Evolutionary conservation across 2,329 filamentous ascomycete species (phyloP).

Genomic region (Claviceps quebecensis): DNA sequence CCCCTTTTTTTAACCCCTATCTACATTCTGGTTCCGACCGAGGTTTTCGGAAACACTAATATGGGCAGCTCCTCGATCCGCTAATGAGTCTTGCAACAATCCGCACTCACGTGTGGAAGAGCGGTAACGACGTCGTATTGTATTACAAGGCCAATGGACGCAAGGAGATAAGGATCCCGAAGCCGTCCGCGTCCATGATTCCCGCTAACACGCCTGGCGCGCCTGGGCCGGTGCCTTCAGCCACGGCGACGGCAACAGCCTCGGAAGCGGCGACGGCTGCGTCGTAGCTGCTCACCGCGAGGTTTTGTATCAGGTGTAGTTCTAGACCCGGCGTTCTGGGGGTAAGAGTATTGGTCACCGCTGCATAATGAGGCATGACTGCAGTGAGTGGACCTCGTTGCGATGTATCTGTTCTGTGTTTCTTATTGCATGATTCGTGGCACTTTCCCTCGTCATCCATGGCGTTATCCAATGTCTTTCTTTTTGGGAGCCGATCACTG

Average conservation of each 20-base stretch:
- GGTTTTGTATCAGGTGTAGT: too few species aligned
- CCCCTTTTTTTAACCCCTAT: too few species aligned
- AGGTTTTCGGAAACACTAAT: too few species aligned
- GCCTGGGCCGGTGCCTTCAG: constrained; percentile 6
- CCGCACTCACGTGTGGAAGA: constrained; percentile 85
- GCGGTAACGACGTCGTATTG: constrained; percentile 80
- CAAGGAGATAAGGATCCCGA: constrained; percentile 36
- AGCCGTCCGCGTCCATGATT: constrained; percentile 6
- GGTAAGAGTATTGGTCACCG: background rate
- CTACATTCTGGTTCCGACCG: too few species aligned
- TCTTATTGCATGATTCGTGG: background rate
- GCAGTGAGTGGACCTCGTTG: background rate
- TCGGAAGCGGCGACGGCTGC: constrained; percentile 1
- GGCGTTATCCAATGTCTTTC: background rate
- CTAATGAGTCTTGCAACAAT: constrained; percentile 92
- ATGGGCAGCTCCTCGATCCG: constrained; percentile 47
- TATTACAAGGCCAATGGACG: constrained; percentile 88
- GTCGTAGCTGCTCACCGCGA: background rate
- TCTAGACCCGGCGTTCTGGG: background rate
- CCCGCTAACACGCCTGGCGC: constrained; percentile 12
- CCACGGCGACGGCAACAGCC: constrained; percentile 9
- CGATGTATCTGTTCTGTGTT: background rate
- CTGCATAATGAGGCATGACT: background rate
- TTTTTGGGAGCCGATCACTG: background rate
- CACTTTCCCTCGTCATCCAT: background rate